phyloP scores from a whole-genome alignment of 768 basidiomycete genomes.

The Xerocomellus amylosporus region DNA sequence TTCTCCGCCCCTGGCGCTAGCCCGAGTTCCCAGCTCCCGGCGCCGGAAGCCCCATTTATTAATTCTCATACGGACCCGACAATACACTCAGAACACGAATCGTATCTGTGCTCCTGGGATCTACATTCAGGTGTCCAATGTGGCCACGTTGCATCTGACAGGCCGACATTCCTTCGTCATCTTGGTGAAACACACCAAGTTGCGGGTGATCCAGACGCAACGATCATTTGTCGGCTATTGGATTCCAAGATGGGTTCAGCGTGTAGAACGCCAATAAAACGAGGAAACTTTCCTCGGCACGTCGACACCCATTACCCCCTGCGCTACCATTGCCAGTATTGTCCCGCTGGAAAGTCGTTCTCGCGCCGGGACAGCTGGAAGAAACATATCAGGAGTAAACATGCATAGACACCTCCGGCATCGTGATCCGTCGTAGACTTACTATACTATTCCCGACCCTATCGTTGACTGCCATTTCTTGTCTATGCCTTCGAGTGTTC shows the following conservation, averaged over 20 bases:
- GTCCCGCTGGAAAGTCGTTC: slow-evolving; percentile 13
- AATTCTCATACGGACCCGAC: not conserved
- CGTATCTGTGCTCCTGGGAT: slow-evolving; percentile 17
- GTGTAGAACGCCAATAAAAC: slow-evolving; percentile 2
- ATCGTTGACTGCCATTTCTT: not conserved
- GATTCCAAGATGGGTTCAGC: not conserved
- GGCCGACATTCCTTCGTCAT: slow-evolving; percentile 17
- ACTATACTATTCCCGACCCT: not conserved
- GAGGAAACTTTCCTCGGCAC: slow-evolving; percentile 20
- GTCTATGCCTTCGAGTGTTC: not conserved
- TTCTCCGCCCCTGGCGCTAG: not conserved
- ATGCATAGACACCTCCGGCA: not conserved
- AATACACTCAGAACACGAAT: not conserved
- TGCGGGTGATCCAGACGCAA: not conserved
- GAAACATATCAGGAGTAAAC: slow-evolving; percentile 13
- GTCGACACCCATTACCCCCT: slow-evolving; percentile 15
- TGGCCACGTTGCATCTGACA: not conserved
- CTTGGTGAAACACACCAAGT: slow-evolving; percentile 11
- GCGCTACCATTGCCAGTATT: slow-evolving; percentile 15
- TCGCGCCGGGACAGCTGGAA: slow-evolving; percentile 22
- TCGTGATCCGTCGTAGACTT: not conserved
- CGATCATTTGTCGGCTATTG: slow-evolving; percentile 10
- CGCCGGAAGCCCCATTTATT: not conserved
- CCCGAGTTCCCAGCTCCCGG: not conserved
- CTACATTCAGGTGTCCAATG: not conserved